These are phyloP conservation scores for Pythium dissimile DNA, from an alignment of 352 stramenopile species.

Conservation along the genomic window DNA sequence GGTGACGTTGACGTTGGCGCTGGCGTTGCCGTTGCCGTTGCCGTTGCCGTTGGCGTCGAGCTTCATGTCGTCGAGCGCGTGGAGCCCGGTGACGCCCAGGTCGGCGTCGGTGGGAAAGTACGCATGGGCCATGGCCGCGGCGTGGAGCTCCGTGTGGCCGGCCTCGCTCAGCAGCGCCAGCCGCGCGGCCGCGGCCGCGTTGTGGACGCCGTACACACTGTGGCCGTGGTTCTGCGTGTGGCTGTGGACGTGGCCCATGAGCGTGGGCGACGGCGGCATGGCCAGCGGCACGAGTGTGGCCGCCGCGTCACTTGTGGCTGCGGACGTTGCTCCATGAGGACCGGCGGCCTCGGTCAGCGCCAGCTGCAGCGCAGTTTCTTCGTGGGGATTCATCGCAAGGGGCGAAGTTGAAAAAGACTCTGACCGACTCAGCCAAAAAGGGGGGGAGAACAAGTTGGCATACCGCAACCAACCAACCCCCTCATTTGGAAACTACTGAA, in stretches of 20 bases:
- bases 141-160: slow-evolving; percentile 2
- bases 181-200: too few relatives aligned
- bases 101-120: slow-evolving; percentile 14
- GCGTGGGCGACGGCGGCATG: slow-evolving; percentile 23
- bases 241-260: slow-evolving; percentile 8
- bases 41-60: neutral
- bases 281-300: slow-evolving; percentile 19
- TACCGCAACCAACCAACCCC: slow-evolving; percentile 11
- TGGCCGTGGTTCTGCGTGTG: slow-evolving; percentile 1
- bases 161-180: slow-evolving; percentile 16
- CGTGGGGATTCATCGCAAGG: slow-evolving; percentile 19
- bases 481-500: slow-evolving; percentile 14
- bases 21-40: neutral
- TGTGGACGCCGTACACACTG: neutral
- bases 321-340: slow-evolving; percentile 22
- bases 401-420: neutral
- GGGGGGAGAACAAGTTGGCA: slow-evolving; percentile 16
- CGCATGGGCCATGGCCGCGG: slow-evolving; percentile 2
- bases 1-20: neutral
- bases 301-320: neutral
- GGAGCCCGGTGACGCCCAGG: too few relatives aligned
- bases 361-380: slow-evolving; percentile 26
- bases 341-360: slow-evolving; percentile 12
- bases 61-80: neutral
- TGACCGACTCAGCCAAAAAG: too few relatives aligned